phyloP scores from a whole-genome alignment of 495 filamentous ascomycete species.

The Penicillium waksmanii region DNA sequence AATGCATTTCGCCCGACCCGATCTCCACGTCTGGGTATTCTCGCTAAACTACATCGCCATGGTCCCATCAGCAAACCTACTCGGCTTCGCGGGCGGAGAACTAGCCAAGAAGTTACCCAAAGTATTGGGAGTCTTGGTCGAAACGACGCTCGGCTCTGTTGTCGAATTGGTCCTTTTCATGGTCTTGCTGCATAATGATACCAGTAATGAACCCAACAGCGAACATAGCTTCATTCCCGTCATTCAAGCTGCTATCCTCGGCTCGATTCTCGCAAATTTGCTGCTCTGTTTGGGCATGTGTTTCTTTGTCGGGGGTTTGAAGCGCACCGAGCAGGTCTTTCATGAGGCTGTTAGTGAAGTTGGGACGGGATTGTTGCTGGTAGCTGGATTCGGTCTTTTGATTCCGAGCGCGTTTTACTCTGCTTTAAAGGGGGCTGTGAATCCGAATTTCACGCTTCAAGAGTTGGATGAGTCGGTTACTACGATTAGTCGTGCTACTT shows the following conservation, averaged over 20 bases:
- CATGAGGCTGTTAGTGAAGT: slow-evolving; percentile 79
- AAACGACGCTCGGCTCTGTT: slow-evolving; percentile 74
- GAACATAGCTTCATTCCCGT: slow-evolving; percentile 60
- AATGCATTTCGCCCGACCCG: slow-evolving; percentile 63
- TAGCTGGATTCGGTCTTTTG: slow-evolving; percentile 79
- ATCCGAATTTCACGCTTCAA: slow-evolving; percentile 32
- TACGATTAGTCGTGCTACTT: slow-evolving; percentile 72
- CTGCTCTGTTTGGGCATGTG: slow-evolving; percentile 74
- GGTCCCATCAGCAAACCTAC: slow-evolving; percentile 84
- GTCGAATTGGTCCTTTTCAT: slow-evolving; percentile 88
- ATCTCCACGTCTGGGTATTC: slow-evolving; percentile 68
- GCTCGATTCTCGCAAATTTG: slow-evolving; percentile 79
- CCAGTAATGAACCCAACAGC: slow-evolving; percentile 20
- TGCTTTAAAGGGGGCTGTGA: slow-evolving; percentile 53
- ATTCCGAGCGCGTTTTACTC: slow-evolving; percentile 79
- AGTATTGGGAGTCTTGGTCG: slow-evolving; percentile 74
- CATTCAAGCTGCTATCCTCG: slow-evolving; percentile 81
- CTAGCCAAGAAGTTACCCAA: slow-evolving; percentile 78
- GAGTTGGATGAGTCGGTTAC: slow-evolving; percentile 55
- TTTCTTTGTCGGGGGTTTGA: slow-evolving; percentile 76
- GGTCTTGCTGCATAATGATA: slow-evolving; percentile 57
- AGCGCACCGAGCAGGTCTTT: slow-evolving; percentile 67
- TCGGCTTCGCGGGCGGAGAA: slow-evolving; percentile 84
- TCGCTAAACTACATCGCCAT: slow-evolving; percentile 78
- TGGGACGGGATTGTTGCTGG: slow-evolving; percentile 77